Base-by-base conservation (phyloP, 2,329 filamentous ascomycete genomes). In the Daldinia sp. region DNA sequence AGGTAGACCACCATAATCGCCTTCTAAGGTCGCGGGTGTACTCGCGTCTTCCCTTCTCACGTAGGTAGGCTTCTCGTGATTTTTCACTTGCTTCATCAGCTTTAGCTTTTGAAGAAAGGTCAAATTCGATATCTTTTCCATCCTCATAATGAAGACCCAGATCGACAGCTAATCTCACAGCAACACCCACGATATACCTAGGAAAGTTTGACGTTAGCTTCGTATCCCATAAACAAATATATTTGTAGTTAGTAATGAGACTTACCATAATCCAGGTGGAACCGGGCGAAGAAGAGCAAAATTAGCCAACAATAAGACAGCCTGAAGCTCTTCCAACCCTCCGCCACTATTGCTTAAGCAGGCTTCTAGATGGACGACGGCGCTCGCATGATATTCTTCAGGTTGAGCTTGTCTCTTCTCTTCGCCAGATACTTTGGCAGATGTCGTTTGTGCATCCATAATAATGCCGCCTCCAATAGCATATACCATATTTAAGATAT, bases 1-100 rank as follows among this genome's bases (percentile, higher is more conserved):
- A 98, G 1, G 94, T 94, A 78, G 93, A 97, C 94, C 95, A 98
- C 93, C 94, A 98, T 11, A 98, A 82, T 29, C 94, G 86, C 58
- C 94, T 85, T 52, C 93, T 88, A 66, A 97, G 84, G 75, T 98
- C 95, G 54, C 94, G 88, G 35, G 93, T 84, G 85, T 93, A 97
- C 76, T 96, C 87, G 59, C 92, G 85, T 49, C 91, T 85, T 17
- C 90, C 82, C 76, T 89, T 77, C 81, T 91, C 83, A 77, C 82
- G 72, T 78, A 76, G 64, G 71, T 77, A 67, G 71, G 76, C 56
- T 67, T 73, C 70, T 72, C 72, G 71, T 58, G 68, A 63, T 72
- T 60, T 77, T 71, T 55, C 69, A 73, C 65, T 71, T 76, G 58
- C 55, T 10, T 68, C 73, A 50, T 71, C 77, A 47, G 70, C 74